These are phyloP conservation scores for Chrysoporthe austroafricana DNA, from an alignment of 2,329 filamentous ascomycete species.

Conservation along the genomic window DNA sequence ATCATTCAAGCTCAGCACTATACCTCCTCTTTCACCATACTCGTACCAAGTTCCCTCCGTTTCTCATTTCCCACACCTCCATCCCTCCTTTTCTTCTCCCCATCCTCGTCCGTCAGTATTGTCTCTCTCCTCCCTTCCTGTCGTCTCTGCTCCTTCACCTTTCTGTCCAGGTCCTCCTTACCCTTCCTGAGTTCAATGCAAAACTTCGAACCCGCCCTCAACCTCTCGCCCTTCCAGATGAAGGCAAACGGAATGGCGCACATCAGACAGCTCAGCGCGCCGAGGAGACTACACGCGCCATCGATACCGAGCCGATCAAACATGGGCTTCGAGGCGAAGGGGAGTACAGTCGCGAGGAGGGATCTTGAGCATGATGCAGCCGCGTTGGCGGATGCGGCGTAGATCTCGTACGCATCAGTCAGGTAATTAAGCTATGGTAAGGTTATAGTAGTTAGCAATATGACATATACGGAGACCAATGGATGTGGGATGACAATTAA, in stretches of 20 bases:
- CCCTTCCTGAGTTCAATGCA: constrained; percentile 61
- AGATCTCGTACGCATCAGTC: constrained; percentile 69
- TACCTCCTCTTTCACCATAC: background rate
- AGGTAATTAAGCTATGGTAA: constrained; percentile 54
- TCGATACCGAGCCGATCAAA: constrained; percentile 51
- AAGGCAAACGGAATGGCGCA: constrained; percentile 56
- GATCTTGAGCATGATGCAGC: constrained; percentile 54
- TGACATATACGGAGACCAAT: background rate
- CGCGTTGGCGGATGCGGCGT: constrained; percentile 60
- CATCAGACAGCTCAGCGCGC: constrained; percentile 54
- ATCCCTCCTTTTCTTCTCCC: background rate
- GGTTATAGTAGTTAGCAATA: background rate
- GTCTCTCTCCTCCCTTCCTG: background rate
- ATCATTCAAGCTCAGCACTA: background rate
- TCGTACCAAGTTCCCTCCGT: background rate
- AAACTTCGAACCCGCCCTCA: constrained; percentile 62
- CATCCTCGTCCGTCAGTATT: background rate
- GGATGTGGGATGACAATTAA: background rate
- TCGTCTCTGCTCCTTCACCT: constrained; percentile 42
- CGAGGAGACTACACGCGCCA: constrained; percentile 57
- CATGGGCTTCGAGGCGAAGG: constrained; percentile 57
- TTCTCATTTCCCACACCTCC: background rate
- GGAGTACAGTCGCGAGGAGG: constrained; percentile 58
- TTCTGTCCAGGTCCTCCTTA: constrained; percentile 51
- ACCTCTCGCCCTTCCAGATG: constrained; percentile 56